Conservation (phyloP, 768 basidiomycete genomes). For the Lentinula edodes region DNA sequence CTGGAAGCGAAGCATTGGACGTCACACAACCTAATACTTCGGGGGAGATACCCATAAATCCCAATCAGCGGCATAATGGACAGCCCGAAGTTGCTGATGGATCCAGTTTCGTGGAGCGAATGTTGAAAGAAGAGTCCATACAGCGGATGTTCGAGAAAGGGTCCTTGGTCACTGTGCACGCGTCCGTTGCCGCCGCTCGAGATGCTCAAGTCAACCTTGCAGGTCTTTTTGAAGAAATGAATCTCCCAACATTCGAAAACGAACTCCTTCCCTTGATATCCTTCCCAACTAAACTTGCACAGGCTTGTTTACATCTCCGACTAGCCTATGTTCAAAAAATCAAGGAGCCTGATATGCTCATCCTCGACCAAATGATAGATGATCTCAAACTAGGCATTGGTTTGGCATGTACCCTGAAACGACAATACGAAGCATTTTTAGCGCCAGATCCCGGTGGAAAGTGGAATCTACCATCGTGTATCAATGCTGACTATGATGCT, state of each 20-base stretch:
- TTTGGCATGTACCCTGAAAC: constrained; percentile 90
- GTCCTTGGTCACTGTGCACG: constrained; percentile 80
- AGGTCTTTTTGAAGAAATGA: constrained; percentile 75
- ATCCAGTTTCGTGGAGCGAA: constrained; percentile 86
- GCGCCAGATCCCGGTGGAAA: constrained; percentile 80
- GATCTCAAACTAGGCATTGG: constrained; percentile 89
- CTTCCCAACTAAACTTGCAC: constrained; percentile 93
- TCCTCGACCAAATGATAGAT: constrained; percentile 91
- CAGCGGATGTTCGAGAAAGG: constrained; percentile 92
- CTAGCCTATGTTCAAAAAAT: constrained; percentile 86
- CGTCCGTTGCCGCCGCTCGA: constrained; percentile 80
- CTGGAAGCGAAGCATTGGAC: constrained; percentile 86
- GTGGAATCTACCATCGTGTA: constrained; percentile 87
- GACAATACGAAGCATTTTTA: constrained; percentile 90
- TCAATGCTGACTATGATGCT: constrained; percentile 84
- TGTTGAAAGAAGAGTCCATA: constrained; percentile 95
- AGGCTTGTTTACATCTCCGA: constrained; percentile 85
- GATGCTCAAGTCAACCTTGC: constrained; percentile 81
- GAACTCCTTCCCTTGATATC: constrained; percentile 89
- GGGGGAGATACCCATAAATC: constrained; percentile 45
- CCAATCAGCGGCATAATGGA: constrained; percentile 23
- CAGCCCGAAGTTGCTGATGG: constrained; percentile 53
- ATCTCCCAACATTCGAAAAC: constrained; percentile 84
- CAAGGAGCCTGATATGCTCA: constrained; percentile 81
- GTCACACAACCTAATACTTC: constrained; percentile 76